A percentile compares a stretch with the other conserved stretches of the same genome.
Conservation (phyloP, 306 rosid species). For the Lablab purpureus region DNA sequence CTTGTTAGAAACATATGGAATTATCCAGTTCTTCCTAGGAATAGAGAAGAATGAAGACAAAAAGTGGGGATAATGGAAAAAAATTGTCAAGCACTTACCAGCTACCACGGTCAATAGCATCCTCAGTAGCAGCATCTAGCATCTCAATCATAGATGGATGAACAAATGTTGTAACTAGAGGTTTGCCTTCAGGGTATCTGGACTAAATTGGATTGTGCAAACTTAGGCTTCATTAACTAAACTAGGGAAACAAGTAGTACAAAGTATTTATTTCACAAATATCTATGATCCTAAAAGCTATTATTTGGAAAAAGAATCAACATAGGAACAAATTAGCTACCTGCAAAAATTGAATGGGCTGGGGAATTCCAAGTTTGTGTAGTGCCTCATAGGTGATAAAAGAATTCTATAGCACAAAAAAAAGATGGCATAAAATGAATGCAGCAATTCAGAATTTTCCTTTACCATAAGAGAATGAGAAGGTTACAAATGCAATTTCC, state of each 20-base stretch:
- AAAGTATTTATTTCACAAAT: conserved; percentile 36
- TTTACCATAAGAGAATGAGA: background rate
- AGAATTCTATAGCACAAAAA: conserved; percentile 77
- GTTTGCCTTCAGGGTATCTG: conserved; percentile 96
- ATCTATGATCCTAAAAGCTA: conserved; percentile 36
- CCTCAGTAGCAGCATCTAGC: conserved; percentile 93
- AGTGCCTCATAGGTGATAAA: conserved; percentile 79
- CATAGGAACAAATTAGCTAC: conserved; percentile 67
- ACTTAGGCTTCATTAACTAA: conserved; percentile 58
- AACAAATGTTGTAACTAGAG: conserved; percentile 80
- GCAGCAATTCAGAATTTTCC: conserved; percentile 19
- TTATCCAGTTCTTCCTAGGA: conserved; percentile 7
- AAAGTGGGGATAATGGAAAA: conserved; percentile 7
- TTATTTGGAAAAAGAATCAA: conserved; percentile 36
- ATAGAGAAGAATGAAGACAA: conserved; percentile 24
- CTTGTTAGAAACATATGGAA: conserved; percentile 19
- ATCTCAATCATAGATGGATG: conserved; percentile 93
- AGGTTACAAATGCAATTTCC: background rate
- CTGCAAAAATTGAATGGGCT: conserved; percentile 96
- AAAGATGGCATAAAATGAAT: conserved; percentile 17
- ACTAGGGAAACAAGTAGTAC: conserved; percentile 35
- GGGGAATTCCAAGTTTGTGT: conserved; percentile 91
- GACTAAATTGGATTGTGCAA: conserved; percentile 79
- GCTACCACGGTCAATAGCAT: conserved; percentile 85
- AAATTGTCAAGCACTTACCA: conserved; percentile 66